phyloP scores from a whole-genome alignment of 2,329 filamentous ascomycete genomes.

The Macrophomina tecta region DNA sequence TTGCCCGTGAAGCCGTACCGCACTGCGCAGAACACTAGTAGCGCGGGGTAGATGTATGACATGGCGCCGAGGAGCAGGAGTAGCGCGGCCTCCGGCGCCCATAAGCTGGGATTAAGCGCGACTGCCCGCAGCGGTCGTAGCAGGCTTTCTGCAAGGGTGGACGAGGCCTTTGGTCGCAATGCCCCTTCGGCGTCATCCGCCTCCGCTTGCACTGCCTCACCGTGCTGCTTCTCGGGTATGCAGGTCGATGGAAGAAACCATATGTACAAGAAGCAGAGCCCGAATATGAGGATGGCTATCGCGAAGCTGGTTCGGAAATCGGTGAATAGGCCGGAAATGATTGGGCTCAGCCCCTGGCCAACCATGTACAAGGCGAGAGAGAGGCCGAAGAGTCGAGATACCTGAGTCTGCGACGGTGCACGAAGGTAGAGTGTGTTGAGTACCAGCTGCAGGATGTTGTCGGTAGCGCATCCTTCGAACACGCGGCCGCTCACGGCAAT shows the following conservation, averaged over 20 bases:
- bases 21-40: background rate
- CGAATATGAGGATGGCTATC: background rate
- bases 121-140: background rate
- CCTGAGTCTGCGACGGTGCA: background rate
- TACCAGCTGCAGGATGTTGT: constrained; percentile 10
- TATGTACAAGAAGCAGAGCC: background rate
- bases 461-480: constrained; percentile 1
- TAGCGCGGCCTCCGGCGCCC: background rate
- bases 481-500: background rate
- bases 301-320: constrained; percentile 5
- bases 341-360: background rate
- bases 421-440: constrained; percentile 6
- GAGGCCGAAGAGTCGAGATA: background rate
- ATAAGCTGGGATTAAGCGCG: background rate
- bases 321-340: background rate
- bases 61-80: background rate
- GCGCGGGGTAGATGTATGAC: constrained; percentile 5
- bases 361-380: constrained; percentile 11
- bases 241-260: background rate
- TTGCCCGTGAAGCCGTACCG: background rate
- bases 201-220: no score
- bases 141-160: background rate
- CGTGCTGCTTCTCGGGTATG: background rate
- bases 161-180: no score
- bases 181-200: no score